Conservation (phyloP, 202 grass and related monocot genomes). For the Carex arenaria region DNA sequence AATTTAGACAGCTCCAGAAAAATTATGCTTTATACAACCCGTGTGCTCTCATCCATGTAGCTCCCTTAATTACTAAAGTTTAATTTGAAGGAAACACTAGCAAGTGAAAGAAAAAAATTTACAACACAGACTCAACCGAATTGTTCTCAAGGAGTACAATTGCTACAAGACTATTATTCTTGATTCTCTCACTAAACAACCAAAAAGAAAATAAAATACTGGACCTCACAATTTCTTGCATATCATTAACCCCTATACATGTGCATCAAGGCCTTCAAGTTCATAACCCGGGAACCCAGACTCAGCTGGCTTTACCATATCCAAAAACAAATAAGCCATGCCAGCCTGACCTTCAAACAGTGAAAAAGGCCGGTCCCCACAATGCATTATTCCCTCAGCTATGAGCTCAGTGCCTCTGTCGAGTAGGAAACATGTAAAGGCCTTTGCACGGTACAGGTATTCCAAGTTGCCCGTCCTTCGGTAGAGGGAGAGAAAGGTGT, state of each 20-base stretch:
- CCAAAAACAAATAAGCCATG: constrained; percentile 73
- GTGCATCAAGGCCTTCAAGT: constrained; percentile 31
- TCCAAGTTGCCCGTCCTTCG: constrained; percentile 52
- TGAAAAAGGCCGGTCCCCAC: constrained; percentile 73
- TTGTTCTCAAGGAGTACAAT: not conserved
- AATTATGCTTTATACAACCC: not conserved
- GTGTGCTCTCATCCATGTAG: too few species aligned
- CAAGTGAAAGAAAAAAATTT: not conserved
- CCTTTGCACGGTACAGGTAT: constrained; percentile 75
- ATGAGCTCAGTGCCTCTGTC: constrained; percentile 59
- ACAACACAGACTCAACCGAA: not conserved
- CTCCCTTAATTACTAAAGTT: not conserved
- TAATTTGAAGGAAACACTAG: not conserved
- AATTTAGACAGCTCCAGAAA: not conserved
- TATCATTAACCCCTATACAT: not conserved
- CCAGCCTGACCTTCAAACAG: constrained; percentile 91
- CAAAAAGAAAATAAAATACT: constrained; percentile 9
- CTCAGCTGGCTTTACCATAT: constrained; percentile 62
- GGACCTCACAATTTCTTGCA: not conserved
- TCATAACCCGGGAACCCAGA: constrained; percentile 77
- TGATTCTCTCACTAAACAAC: constrained; percentile 3
- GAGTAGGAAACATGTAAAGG: constrained; percentile 73
- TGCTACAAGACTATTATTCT: constrained; percentile 1
- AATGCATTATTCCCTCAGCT: constrained; percentile 56
- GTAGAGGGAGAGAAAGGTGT: constrained; percentile 69